Evolutionary conservation across 192 early-diverging fungal genomes (phyloP).

Genomic region (Cladochytrium replicatum): DNA sequence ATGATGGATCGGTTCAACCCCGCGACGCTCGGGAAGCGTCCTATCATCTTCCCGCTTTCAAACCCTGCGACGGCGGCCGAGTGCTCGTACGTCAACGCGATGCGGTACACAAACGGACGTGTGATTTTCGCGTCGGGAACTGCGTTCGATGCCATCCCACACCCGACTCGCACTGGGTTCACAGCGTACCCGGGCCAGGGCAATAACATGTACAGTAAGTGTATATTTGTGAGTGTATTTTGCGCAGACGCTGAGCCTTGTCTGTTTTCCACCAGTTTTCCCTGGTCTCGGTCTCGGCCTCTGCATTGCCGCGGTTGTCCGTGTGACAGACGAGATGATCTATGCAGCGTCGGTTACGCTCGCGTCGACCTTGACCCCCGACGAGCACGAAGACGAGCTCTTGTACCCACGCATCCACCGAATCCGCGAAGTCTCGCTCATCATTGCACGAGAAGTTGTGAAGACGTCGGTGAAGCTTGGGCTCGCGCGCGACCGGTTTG

Average conservation of each 20-base stretch:
- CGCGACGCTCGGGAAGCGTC: slow-evolving; percentile 58
- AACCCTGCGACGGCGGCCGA: slow-evolving; percentile 86
- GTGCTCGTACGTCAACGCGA: slow-evolving; percentile 89
- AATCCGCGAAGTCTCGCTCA: slow-evolving; percentile 74
- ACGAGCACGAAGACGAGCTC: slow-evolving; percentile 59
- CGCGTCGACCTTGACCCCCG: slow-evolving; percentile 55
- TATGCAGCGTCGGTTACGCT: slow-evolving; percentile 70
- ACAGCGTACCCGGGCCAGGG: slow-evolving; percentile 72
- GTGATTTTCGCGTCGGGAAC: slow-evolving; percentile 96
- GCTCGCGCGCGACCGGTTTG: background rate
- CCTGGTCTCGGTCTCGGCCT: slow-evolving; percentile 88
- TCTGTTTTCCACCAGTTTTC: no score
- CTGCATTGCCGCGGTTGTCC: slow-evolving; percentile 55
- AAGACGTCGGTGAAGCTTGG: slow-evolving; percentile 26
- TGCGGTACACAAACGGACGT: slow-evolving; percentile 70
- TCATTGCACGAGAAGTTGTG: slow-evolving; percentile 73
- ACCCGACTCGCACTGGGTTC: slow-evolving; percentile 57
- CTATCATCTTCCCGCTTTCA: slow-evolving; percentile 82
- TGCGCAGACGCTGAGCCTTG: no score
- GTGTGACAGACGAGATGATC: slow-evolving; percentile 74
- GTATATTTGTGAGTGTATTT: no score
- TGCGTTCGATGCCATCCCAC: slow-evolving; percentile 71
- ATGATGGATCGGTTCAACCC: slow-evolving; percentile 67
- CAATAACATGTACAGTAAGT: slow-evolving; percentile 96
- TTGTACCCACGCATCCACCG: slow-evolving; percentile 79